These are phyloP conservation scores for Madurella mycetomatis DNA, from an alignment of 2,329 filamentous ascomycete species.

Conservation along the genomic window DNA sequence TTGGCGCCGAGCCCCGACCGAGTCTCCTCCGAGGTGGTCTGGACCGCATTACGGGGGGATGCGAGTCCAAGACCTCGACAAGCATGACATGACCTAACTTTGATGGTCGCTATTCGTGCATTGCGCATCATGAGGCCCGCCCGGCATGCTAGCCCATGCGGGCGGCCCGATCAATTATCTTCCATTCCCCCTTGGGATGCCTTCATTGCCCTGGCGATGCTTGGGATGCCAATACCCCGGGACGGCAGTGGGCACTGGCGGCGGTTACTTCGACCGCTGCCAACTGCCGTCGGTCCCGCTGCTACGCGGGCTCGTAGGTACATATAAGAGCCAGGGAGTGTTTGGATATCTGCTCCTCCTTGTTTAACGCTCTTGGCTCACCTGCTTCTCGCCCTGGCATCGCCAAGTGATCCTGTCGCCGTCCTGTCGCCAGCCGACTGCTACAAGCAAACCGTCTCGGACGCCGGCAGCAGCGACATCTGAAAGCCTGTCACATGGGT, in stretches of 20 bases:
- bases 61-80: not conserved
- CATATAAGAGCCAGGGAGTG: not conserved
- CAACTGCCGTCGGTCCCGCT: not conserved
- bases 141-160: not conserved
- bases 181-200: constrained; percentile 7
- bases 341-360: no score
- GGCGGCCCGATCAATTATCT: constrained; percentile 13
- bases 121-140: not conserved
- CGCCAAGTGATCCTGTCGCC: not conserved
- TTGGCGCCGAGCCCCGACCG: not conserved
- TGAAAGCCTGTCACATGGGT: not conserved
- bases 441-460: no score
- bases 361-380: no score
- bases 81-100: constrained; percentile 11
- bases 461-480: not conserved
- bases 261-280: not conserved
- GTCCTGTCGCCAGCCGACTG: no score
- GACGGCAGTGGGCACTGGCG: no score
- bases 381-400: not conserved
- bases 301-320: not conserved
- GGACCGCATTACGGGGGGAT: not conserved
- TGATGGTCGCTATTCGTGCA: constrained; percentile 3
- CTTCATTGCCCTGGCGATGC: not conserved
- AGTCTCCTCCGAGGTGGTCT: not conserved
- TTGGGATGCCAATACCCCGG: no score